Conservation (phyloP, 768 basidiomycete genomes). For the Pisolithus microcarpus region DNA sequence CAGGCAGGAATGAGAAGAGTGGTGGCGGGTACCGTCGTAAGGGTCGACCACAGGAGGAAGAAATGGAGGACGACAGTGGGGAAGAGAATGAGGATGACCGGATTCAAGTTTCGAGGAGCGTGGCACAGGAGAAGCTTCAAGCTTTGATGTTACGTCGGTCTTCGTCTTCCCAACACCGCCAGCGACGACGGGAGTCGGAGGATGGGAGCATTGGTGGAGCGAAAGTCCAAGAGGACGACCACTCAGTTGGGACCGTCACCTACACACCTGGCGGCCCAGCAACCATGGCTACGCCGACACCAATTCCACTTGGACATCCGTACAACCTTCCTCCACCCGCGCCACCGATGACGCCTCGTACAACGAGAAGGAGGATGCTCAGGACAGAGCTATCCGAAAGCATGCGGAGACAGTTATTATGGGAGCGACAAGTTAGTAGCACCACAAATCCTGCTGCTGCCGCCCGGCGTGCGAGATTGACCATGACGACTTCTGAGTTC, state of each 20-base stretch:
- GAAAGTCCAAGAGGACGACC: too few species aligned
- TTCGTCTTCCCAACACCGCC: slow-evolving; percentile 19
- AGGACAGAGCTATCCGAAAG: slow-evolving; percentile 81
- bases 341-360: slow-evolving; percentile 74
- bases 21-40: slow-evolving; percentile 51
- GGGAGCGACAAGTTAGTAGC: slow-evolving; percentile 66
- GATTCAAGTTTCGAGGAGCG: slow-evolving; percentile 55
- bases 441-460: slow-evolving; percentile 39
- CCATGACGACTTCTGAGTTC: slow-evolving; percentile 17
- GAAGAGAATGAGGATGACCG: slow-evolving; percentile 41
- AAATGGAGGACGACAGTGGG: slow-evolving; percentile 61
- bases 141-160: slow-evolving; percentile 45
- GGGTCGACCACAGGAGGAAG: slow-evolving; percentile 55
- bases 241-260: background rate
- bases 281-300: slow-evolving; percentile 34
- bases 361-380: slow-evolving; percentile 79
- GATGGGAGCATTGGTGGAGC: background rate
- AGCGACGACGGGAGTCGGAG: slow-evolving; percentile 2
- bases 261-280: slow-evolving; percentile 3
- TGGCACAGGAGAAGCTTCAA: slow-evolving; percentile 61
- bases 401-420: slow-evolving; percentile 70
- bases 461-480: slow-evolving; percentile 24
- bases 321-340: slow-evolving; percentile 66
- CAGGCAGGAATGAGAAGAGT: slow-evolving; percentile 22
- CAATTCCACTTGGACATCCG: slow-evolving; percentile 56